A percentile compares a stretch with the other conserved stretches of the same genome.
Evolutionary conservation across 2,329 filamentous ascomycete species (phyloP).

Genomic region (Apiospora aurea): DNA sequence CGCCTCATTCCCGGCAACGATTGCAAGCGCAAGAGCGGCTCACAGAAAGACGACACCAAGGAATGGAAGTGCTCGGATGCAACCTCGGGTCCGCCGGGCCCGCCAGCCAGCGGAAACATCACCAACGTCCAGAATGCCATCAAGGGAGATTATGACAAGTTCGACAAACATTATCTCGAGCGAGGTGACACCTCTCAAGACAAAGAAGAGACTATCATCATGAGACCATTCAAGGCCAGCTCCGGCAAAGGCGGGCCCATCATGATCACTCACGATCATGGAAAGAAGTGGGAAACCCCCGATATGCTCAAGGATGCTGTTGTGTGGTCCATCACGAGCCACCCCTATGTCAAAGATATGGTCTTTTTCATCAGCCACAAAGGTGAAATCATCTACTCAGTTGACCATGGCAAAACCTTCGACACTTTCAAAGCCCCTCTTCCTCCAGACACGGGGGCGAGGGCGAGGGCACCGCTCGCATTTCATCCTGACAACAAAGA

Average conservation of each 20-base stretch:
- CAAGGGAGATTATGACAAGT: constrained; percentile 58
- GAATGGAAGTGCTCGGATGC: constrained; percentile 81
- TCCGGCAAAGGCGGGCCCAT: constrained; percentile 63
- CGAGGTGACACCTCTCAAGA: constrained; percentile 68
- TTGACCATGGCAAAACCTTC: constrained; percentile 78
- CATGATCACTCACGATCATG: constrained; percentile 83
- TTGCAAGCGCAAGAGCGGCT: constrained; percentile 67
- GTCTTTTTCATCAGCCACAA: constrained; percentile 83
- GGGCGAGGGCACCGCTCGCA: constrained; percentile 58
- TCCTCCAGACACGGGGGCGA: constrained; percentile 46
- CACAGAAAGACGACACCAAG: constrained; percentile 70
- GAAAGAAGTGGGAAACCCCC: constrained; percentile 78
- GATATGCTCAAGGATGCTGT: constrained; percentile 72
- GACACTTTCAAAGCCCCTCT: constrained; percentile 76
- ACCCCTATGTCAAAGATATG: constrained; percentile 81
- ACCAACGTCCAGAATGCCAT: constrained; percentile 67
- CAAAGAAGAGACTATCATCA: constrained; percentile 75
- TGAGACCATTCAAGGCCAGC: constrained; percentile 56
- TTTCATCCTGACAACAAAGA: constrained; percentile 89
- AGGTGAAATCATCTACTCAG: constrained; percentile 77
- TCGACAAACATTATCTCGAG: constrained; percentile 79
- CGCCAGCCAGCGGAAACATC: constrained; percentile 72
- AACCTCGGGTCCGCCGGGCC: constrained; percentile 52
- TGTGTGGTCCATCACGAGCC: constrained; percentile 75
- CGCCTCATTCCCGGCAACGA: constrained; percentile 86